Base-by-base conservation (phyloP, 1,284 basidiomycete species). In the Coniferiporia weirii region DNA sequence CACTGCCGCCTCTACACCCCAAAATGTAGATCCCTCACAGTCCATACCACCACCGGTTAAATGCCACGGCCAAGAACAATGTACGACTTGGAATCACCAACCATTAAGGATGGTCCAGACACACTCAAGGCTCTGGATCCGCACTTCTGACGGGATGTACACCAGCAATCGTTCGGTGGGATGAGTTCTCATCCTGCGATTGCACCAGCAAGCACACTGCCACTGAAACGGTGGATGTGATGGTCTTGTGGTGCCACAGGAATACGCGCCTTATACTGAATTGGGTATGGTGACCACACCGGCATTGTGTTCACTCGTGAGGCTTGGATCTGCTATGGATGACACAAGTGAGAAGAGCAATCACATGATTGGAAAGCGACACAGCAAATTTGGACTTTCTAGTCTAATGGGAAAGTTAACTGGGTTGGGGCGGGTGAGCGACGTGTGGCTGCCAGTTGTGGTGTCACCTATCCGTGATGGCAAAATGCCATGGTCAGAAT, bases 141-240 rank as follows among this genome's bases (percentile, higher is more conserved):
- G 2, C 78, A 85, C 2, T 90, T 89, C 77, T 78, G 79, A 44
- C 35, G 61, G 34, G 87, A 89, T 60, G 65, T 66, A 44, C 77
- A 90, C 61, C 75, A 89, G 52, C 89, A 91, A 69, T 91, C 89
- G 1, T 91, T 91, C 64, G 76, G 81, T 47, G 90, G 89, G 10
- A 71, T 82, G 32, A 73, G 80, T 9, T 80, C 83, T 2, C 76
- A 77, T 22, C 82, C 86, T 6, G 79, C 78, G 54, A 65, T 82
- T 15, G 63, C 75, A n/a, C 80, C 73, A 63, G 76, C 78, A 68
- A 82, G 66, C 82, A 83, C 49, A 59, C 64, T 56, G 61, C 62
- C 64, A 63, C 66, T 64, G 65, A 38, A 71, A 40, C 8, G 53
- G 22, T 32, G 46, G 32, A 13, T 47, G 34, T 35, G 48, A 20